Evolutionary conservation across 305 asterid species (phyloP).

Genomic region (Ruellia speciosa): DNA sequence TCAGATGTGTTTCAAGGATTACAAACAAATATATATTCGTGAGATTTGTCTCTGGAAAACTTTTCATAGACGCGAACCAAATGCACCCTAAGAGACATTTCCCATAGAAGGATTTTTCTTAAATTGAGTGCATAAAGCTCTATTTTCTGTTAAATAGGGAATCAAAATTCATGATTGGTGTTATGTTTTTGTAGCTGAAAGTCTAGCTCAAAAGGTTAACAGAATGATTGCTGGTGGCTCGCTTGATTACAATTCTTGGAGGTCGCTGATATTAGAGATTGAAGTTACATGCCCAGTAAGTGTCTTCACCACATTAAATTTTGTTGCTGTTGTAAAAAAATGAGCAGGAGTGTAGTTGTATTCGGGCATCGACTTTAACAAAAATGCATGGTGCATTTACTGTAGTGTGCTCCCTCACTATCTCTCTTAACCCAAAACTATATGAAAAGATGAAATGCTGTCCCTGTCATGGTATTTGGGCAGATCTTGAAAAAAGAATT

Average conservation of each 20-base stretch:
- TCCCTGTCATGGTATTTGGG: too few relatives aligned
- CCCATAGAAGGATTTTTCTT: background rate
- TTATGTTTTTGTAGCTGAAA: slow-evolving; percentile 32
- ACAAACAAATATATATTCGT: too few relatives aligned
- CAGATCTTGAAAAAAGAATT: too few relatives aligned
- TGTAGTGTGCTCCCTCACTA: too few relatives aligned
- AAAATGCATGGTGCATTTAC: too few relatives aligned
- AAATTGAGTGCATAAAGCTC: background rate
- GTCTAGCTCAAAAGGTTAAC: slow-evolving; percentile 38
- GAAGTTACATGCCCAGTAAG: slow-evolving; percentile 54
- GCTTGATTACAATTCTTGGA: slow-evolving; percentile 59
- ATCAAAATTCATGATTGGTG: slow-evolving; percentile 9
- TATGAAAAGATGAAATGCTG: too few relatives aligned
- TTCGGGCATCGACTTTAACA: background rate
- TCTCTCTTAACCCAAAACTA: too few relatives aligned
- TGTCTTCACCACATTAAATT: background rate
- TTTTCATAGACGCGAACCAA: too few relatives aligned
- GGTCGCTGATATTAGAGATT: slow-evolving; percentile 48
- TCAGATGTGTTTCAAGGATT: too few relatives aligned
- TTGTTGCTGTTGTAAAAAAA: too few relatives aligned
- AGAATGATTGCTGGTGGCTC: slow-evolving; percentile 46
- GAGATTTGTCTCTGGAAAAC: too few relatives aligned
- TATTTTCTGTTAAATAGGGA: background rate
- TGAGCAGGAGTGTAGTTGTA: background rate
- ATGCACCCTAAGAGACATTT: background rate